These are phyloP conservation scores for Trametes sanguinea DNA, from an alignment of 768 basidiomycete genomes.

Conservation along the genomic window DNA sequence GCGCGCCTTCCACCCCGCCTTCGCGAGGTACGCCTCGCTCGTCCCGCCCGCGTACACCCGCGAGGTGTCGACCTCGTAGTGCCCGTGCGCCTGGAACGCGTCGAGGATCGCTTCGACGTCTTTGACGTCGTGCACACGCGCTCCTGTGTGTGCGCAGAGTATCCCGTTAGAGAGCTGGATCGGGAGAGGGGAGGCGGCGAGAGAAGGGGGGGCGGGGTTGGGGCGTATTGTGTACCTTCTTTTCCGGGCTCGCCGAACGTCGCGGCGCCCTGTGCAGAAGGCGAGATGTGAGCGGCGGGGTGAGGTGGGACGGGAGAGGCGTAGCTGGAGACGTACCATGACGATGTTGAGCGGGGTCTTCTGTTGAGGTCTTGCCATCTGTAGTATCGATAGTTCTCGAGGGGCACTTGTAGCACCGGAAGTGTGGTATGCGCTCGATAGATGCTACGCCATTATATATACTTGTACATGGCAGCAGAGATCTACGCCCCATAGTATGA, in stretches of 20 bases:
- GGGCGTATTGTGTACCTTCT: constrained; percentile 32
- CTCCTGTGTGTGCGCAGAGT: constrained; percentile 29
- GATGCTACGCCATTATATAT: too few relatives aligned
- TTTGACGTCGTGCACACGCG: constrained; percentile 49
- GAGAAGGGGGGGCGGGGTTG: neutral
- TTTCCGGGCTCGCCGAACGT: constrained; percentile 52
- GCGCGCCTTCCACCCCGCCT: constrained; percentile 49
- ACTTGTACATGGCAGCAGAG: too few relatives aligned
- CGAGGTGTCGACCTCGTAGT: constrained; percentile 47
- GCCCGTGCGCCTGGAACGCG: constrained; percentile 55
- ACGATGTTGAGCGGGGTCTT: constrained; percentile 51
- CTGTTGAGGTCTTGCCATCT: constrained; percentile 30
- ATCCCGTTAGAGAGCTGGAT: neutral
- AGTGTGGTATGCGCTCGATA: too few relatives aligned
- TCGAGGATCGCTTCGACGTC: constrained; percentile 56
- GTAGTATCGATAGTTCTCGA: neutral
- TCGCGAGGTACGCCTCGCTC: constrained; percentile 45
- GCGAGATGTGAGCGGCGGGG: neutral
- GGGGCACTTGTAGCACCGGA: too few relatives aligned
- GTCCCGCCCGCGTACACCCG: constrained; percentile 34
- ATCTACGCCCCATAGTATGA: too few relatives aligned
- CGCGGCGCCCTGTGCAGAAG: constrained; percentile 47
- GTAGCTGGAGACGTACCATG: constrained; percentile 39
- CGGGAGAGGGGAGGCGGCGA: neutral
- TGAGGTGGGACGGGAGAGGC: neutral